Conservation (phyloP, 192 early-diverging fungal genomes). For the Umbelopsis ramanniana region DNA sequence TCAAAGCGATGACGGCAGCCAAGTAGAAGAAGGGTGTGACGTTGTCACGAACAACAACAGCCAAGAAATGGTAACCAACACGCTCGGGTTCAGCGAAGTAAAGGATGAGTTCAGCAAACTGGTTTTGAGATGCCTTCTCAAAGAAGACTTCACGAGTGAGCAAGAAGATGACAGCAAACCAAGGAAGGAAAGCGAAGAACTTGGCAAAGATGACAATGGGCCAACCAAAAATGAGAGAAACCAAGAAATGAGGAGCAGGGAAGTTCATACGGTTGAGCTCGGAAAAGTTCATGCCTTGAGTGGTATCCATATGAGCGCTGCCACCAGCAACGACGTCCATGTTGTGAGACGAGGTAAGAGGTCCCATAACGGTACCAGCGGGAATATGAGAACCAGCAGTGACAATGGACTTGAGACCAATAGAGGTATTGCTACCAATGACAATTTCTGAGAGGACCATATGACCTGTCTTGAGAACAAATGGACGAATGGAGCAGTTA, state of each 20-base stretch:
- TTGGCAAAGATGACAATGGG: constrained; percentile 36
- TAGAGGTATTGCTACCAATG: constrained; percentile 39
- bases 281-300: constrained; percentile 24
- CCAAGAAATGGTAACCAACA: constrained; percentile 43
- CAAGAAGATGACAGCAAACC: constrained; percentile 40
- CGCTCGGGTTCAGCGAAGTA: constrained; percentile 43
- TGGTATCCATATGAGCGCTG: constrained; percentile 25
- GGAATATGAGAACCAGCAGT: constrained; percentile 43
- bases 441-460: constrained; percentile 46
- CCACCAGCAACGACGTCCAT: constrained; percentile 36
- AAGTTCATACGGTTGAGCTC: constrained; percentile 31
- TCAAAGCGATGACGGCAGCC: constrained; percentile 32
- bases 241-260: constrained; percentile 28
- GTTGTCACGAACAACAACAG: constrained; percentile 26
- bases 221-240: constrained; percentile 31
- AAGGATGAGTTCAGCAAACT: constrained; percentile 36
- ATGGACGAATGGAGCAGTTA: constrained; percentile 36
- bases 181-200: constrained; percentile 40
- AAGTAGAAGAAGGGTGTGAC: constrained; percentile 41
- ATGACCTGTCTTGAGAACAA: constrained; percentile 38
- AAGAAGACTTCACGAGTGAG: constrained; percentile 38
- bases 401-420: constrained; percentile 43
- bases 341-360: constrained; percentile 44
- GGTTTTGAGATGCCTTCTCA: constrained; percentile 30
- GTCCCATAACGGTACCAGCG: constrained; percentile 42